Evolutionary conservation across 1,284 basidiomycete genomes (phyloP).

Genomic region (Takashimella tepidaria): DNA sequence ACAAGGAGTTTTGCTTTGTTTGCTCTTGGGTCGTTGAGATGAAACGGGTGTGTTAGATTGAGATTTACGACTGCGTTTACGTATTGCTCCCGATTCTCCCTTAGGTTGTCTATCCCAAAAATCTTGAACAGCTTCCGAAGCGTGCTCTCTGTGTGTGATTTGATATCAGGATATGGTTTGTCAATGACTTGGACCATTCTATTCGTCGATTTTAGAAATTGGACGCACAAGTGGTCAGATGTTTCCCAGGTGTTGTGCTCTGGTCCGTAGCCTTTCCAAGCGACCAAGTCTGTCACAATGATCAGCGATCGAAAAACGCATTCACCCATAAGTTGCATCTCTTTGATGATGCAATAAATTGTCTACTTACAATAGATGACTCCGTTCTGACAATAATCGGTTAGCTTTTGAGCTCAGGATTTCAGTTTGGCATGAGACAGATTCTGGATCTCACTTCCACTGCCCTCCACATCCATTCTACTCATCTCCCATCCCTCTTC

Average conservation of each 20-base stretch:
- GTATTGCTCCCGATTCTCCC: slow-evolving; percentile 5
- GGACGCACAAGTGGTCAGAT: slow-evolving; percentile 40
- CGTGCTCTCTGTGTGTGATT: slow-evolving; percentile 28
- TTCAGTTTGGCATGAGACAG: too few species aligned
- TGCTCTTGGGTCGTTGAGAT: too few species aligned
- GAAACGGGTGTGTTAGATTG: not conserved
- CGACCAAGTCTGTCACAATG: slow-evolving; percentile 37
- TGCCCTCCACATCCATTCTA: not conserved
- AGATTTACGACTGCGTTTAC: slow-evolving; percentile 24
- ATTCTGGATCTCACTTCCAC: too few species aligned
- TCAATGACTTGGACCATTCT: not conserved
- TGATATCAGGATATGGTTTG: too few species aligned
- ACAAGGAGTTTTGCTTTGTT: slow-evolving; percentile 43
- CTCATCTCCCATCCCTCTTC: not conserved
- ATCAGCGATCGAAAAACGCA: not conserved
- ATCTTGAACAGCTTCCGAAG: slow-evolving; percentile 26
- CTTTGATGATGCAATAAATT: too few species aligned
- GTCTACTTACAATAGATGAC: not conserved
- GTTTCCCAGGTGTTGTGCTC: slow-evolving; percentile 48
- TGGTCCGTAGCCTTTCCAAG: slow-evolving; percentile 46
- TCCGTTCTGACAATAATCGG: not conserved
- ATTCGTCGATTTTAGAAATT: too few species aligned
- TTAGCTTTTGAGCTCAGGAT: too few species aligned
- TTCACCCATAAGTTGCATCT: too few species aligned
- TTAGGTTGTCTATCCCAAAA: slow-evolving; percentile 33